These are phyloP conservation scores for Hericium coralloides DNA, from an alignment of 768 basidiomycete species.

Conservation along the genomic window DNA sequence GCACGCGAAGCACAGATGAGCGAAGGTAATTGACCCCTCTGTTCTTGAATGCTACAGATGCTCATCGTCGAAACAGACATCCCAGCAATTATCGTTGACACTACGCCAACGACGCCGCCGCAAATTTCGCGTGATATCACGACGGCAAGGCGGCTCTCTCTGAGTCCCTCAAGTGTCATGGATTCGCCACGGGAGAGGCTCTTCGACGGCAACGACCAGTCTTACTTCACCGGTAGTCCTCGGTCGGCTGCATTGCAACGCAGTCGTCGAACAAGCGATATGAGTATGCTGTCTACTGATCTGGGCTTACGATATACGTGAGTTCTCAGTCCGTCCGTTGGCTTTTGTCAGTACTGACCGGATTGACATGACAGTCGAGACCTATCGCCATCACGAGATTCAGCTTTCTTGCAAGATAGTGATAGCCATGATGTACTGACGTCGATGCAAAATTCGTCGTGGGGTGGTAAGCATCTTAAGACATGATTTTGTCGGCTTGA, in stretches of 20 bases:
- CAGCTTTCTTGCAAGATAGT: constrained; percentile 17
- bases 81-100: constrained; percentile 63
- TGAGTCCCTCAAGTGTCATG: constrained; percentile 7
- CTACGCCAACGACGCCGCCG: constrained; percentile 44
- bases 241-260: constrained; percentile 41
- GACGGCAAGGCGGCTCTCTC: constrained; percentile 20
- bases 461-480: constrained; percentile 50
- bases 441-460: constrained; percentile 58
- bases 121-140: constrained; percentile 41
- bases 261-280: constrained; percentile 48
- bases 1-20: constrained; percentile 11
- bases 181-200: constrained; percentile 17
- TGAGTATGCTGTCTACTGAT: constrained; percentile 48
- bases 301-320: constrained; percentile 40
- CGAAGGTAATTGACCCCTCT: too few species aligned
- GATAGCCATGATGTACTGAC: constrained; percentile 38
- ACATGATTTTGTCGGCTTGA: not conserved
- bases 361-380: constrained; percentile 18
- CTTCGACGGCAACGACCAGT: constrained; percentile 26
- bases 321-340: constrained; percentile 12
- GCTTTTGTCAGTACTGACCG: not conserved
- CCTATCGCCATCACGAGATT: constrained; percentile 16
- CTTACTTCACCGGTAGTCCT: constrained; percentile 35
- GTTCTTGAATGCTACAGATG: not conserved
- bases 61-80: constrained; percentile 34